phyloP scores from a whole-genome alignment of 2,329 filamentous ascomycete genomes.

The Fusarium denticulatum region DNA sequence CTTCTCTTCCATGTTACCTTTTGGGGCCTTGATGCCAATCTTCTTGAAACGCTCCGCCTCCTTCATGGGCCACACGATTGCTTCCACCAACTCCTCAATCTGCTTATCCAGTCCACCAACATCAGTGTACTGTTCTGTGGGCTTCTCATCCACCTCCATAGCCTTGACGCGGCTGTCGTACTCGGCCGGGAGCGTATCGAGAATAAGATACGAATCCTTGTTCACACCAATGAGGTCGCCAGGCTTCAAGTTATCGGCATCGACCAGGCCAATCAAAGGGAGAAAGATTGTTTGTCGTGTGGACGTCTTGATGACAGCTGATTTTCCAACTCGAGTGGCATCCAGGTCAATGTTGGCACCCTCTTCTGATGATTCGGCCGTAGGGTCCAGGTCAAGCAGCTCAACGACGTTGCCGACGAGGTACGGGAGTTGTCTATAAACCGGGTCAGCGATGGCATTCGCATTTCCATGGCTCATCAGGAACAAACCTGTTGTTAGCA shows the following conservation, averaged over 20 bases:
- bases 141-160: conserved; percentile 99
- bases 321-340: conserved; percentile 95
- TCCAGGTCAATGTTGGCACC: conserved; percentile 98
- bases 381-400: conserved; percentile 94
- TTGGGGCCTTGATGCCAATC: conserved; percentile 99
- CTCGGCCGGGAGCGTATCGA: conserved; percentile 96
- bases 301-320: conserved; percentile 98
- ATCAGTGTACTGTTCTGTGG: conserved; percentile 98
- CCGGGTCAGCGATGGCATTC: not conserved
- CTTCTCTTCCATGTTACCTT: conserved; percentile 75
- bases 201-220: conserved; percentile 97
- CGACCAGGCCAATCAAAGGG: conserved; percentile 94
- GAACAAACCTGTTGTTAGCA: conserved; percentile 89
- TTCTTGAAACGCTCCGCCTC: conserved; percentile 99
- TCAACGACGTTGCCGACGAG: conserved; percentile 99
- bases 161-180: conserved; percentile 99
- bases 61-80: conserved; percentile 99
- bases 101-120: conserved; percentile 98
- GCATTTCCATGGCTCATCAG: not conserved
- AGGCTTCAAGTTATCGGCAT: conserved; percentile 93
- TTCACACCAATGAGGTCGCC: conserved; percentile 98
- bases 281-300: conserved; percentile 99
- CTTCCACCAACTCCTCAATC: conserved; percentile 98
- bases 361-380: conserved; percentile 94
- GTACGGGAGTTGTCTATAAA: conserved; percentile 88